Base-by-base conservation (phyloP, 2,329 filamentous ascomycete species). In the Ascochyta koolunga region DNA sequence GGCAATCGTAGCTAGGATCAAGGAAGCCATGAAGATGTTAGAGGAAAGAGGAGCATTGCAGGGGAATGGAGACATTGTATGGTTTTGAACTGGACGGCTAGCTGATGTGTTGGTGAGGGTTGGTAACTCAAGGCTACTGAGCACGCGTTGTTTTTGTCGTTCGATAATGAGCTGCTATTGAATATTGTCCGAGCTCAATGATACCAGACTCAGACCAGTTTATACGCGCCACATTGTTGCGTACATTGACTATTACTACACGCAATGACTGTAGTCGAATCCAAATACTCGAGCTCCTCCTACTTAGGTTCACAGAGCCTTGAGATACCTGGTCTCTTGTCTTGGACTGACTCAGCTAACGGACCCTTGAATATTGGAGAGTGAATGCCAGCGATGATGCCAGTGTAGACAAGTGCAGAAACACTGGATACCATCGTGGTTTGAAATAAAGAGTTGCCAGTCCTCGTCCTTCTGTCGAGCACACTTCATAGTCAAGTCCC, bases 1-100 rank as follows among this genome's bases (percentile, higher is more conserved):
- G 31, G 50, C 50, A 13, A 39, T 58, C 45, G 45, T 50, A 7
- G 31, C 16, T 2, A 39, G 55, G 10, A 50, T 54, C 35, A 58
- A 58, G 37, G 29, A 50, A 18, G 44, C 35, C 2, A 10, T 58
- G 18, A 40, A 19, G 25, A 27, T 22, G 6, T 22, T 58, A 21
- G 39, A 43, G 10, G 35, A 29, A 8, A 27, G 19, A 18, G 33
- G 33, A 1, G 41, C 44, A n/a, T 18, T 54, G 32, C 39, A 44
- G 8, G 55, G 39, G n/a, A 50, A 54, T 27, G 45, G 43, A 13
- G 31, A 29, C 3, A 19, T 54, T 16, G 37, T 50, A 5, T 55
- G n/a, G 35, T 45, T 39, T 22, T 51, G 16, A 45, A 5, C 6
- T 16, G n/a, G 31, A 33, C 8, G 31, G 7, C 15, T 16, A 16